Evolutionary conservation across 129 eudicot species (phyloP).

Genomic region (Flaveria trinervia): DNA sequence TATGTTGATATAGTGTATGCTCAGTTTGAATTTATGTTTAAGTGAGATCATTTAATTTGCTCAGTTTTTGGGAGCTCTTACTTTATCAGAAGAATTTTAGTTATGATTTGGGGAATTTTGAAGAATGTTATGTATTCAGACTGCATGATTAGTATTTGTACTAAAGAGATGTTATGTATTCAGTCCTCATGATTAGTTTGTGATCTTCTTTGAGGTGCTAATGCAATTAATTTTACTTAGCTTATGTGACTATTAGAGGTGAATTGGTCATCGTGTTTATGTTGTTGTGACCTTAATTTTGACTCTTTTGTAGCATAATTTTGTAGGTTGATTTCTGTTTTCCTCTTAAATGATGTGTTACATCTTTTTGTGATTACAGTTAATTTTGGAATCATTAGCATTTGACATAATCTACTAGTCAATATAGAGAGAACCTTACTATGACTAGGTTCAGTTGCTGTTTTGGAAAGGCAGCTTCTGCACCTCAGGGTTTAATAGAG

Average conservation of each 20-base stretch:
- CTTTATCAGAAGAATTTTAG: not conserved
- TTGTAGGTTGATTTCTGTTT: not conserved
- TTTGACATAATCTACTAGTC: slow-evolving; percentile 19
- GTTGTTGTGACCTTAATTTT: not conserved
- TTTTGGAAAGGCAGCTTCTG: slow-evolving; percentile 38
- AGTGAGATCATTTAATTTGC: not conserved
- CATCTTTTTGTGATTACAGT: not conserved
- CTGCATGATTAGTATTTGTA: not conserved
- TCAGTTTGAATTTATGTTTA: not conserved
- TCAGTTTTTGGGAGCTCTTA: not conserved
- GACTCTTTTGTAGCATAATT: too few species aligned
- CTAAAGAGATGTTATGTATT: not conserved
- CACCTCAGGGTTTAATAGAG: slow-evolving; percentile 43
- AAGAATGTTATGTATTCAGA: too few species aligned
- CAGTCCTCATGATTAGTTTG: not conserved
- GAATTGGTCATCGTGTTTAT: too few species aligned
- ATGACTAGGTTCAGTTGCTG: slow-evolving; percentile 59
- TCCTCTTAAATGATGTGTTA: slow-evolving; percentile 9
- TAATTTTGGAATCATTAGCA: slow-evolving; percentile 24
- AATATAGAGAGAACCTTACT: slow-evolving; percentile 27
- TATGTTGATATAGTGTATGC: not conserved
- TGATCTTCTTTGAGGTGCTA: not conserved
- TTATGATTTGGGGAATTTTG: not conserved
- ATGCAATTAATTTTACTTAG: not conserved
- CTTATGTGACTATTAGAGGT: too few species aligned